phyloP scores from a whole-genome alignment of 176 grass and related monocot species.

The Ensete glaucum region DNA sequence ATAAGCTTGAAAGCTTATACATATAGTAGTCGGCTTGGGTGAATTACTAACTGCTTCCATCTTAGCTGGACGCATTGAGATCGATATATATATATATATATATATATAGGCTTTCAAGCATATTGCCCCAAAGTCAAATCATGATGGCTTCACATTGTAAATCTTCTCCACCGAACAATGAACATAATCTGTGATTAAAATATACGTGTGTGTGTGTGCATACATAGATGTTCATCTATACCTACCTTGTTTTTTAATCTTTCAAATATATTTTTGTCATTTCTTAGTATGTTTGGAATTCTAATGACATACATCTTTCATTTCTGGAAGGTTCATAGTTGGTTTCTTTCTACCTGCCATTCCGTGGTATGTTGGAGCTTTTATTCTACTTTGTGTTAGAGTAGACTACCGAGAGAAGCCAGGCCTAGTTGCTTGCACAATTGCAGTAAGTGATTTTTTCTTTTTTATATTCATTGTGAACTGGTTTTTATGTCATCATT shows the following conservation, averaged over 20 bases:
- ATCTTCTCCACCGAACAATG: no score
- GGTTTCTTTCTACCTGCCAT: slow-evolving; percentile 82
- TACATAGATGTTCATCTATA: neutral
- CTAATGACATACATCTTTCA: slow-evolving; percentile 12
- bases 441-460: slow-evolving; percentile 50
- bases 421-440: slow-evolving; percentile 56
- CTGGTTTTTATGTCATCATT: neutral
- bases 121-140: no score
- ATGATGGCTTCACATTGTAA: no score
- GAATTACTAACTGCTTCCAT: no score
- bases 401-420: slow-evolving; percentile 77
- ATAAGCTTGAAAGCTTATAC: no score
- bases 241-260: neutral
- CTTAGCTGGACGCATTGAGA: no score
- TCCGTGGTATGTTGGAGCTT: slow-evolving; percentile 83
- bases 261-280: neutral
- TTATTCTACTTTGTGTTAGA: slow-evolving; percentile 55
- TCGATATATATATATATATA: no score
- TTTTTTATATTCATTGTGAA: neutral
- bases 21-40: no score
- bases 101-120: no score
- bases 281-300: slow-evolving; percentile 3
- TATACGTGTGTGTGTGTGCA: no score
- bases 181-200: no score
- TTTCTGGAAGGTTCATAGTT: slow-evolving; percentile 52